Base-by-base conservation (phyloP, 2,329 filamentous ascomycete genomes). In the Trematosphaeria pertusa region DNA sequence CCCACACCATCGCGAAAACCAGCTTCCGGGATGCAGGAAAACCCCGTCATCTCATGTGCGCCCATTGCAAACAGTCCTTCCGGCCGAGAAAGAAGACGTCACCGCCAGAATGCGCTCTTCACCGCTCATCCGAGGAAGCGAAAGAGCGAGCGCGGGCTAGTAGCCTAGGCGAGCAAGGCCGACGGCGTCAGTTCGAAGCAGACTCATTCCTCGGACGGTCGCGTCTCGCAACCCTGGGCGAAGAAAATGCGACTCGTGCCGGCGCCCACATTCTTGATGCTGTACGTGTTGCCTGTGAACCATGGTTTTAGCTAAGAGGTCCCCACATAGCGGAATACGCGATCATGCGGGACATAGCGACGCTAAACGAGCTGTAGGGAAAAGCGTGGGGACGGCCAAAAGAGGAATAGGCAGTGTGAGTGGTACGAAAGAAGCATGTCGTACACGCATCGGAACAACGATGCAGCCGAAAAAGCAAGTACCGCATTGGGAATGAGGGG, bases 231-330 rank as follows among this genome's bases (percentile, higher is more conserved):
- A 5, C 87, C 93, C 71, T 99, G 94, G 1, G 91, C 86, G 72
- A 97, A 99, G 77, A 97, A 97, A 37, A 97, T 81, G 30, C 88
- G 84, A 4, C 90, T 89, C 4, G 85, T 81, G 50, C 80, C 78
- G 53, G 87, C 81, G 62, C 86, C 85, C 46, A 90, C 85, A 71
- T 97, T 99, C 44, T 81, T 80, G 62, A 99, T 96, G 65, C 87
- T 89, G 73, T 99, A 99, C 61, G 91, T 88, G 67, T 97, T 97
- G 40, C 93, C 93, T 97, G 35, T 15, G 40, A 40, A 45, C 30
- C 19, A 55, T 48, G 48, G 40, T 52, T n/a, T 50, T 28, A 55
- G 33, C n/a, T 54, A 36, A 37, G 20, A 9, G n/a, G 7, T 24
- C 24, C 24, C 24, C 24, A 28, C 24, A 28, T 12, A 8, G 24